Base-by-base conservation (phyloP, 768 basidiomycete genomes). In the Solioccasus polychromus region DNA sequence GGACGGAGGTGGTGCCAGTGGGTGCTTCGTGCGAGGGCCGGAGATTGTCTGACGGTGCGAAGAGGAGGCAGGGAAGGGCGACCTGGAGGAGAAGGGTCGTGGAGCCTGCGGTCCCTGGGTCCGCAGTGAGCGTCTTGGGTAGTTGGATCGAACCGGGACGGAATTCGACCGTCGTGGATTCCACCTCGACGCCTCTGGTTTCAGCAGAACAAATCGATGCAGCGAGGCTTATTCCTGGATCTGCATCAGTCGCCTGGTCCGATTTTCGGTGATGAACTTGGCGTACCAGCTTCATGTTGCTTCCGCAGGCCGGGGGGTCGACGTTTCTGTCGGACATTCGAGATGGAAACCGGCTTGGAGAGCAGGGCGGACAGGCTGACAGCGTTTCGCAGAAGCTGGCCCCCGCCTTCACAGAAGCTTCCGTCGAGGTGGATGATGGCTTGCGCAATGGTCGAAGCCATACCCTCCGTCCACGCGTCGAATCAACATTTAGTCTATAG, bases 1-100 rank as follows among this genome's bases (percentile, higher is more conserved):
- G 70, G 3, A 67, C 71, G 9, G 82, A 80, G 1, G 71, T 56
- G 1, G 39, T 35, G 10, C n/a, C 18, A 15, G 8, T 5, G 14
- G 14, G 14, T 32, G 7, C 31, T 8, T 12, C 8, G n/a, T 15
- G 7, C 34, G 36, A 23, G 34, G 20, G 9, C n/a, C 34, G 8
- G 48, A 20, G n/a, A 17, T 30, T 17, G 15, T 0, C 22, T 3
- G 49, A 57, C 0, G 68, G 51, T 1, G 54, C 50, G 7, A 77
- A 68, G 61, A 86, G 49, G 23, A 90, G 72, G 44, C 85, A 74
- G 1, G 88, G 85, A 18, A 89, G 70, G 5, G 85, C 70, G 15
- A 86, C 73, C 64, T 90, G 88, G 10, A 89, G 70, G 31, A 89
- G 74, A 17, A 89, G 76, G 14, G 81, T 79, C 9, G 76, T 83